Base-by-base conservation (phyloP, 2,329 filamentous ascomycete genomes). In the Sarocladium brachiariae region DNA sequence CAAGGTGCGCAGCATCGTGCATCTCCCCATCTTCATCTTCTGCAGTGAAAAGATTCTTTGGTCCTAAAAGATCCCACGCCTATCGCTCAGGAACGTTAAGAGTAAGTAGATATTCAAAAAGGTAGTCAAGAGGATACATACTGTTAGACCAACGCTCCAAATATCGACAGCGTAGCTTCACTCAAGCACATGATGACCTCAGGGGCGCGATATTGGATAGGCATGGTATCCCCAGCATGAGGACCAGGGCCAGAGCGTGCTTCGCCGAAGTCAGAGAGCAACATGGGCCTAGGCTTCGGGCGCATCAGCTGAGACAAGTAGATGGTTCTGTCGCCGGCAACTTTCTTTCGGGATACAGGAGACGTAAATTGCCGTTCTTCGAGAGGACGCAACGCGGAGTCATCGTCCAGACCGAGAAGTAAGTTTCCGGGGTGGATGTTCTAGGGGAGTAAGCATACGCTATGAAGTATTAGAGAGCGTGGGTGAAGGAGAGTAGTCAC, bases 121-220 rank as follows among this genome's bases (percentile, higher is more conserved):
- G 30, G 30, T 8, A 14, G 30, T 31, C n/a, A 35, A 6, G 33
- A 35, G 16, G 39, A 6, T 18, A 27, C 39, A 4, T 45, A 45
- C 39, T 16, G 39, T 45, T n/a, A 45, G 24, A 13, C 45, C 25
- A 5, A 48, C 45, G 19, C 45, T 48, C 45, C 45, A 48, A 31
- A 31, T 48, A 18, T 48, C 45, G 10, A 48, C 45, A 14, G 45
- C 23, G 45, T 48, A 48, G 25, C 45, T 48, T 24, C 45, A 48
- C 31, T 25, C 16, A 48, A 19, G 16, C 25, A 31, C 21, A 48
- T 19, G 16, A 48, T 19, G 11, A 31, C 25, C 45, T 48, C 45
- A 19, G 45, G 45, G 10, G 45, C 45, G 4, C 45, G 45, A 31
- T 48, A 48, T 23, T 19, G 16, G 16, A 48, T 48, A 5, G 45